Evolutionary conservation across 2,329 filamentous ascomycete genomes (phyloP), one percentile per base, ranked within the genome.

Genomic region (Apiospora saccharicola): DNA sequence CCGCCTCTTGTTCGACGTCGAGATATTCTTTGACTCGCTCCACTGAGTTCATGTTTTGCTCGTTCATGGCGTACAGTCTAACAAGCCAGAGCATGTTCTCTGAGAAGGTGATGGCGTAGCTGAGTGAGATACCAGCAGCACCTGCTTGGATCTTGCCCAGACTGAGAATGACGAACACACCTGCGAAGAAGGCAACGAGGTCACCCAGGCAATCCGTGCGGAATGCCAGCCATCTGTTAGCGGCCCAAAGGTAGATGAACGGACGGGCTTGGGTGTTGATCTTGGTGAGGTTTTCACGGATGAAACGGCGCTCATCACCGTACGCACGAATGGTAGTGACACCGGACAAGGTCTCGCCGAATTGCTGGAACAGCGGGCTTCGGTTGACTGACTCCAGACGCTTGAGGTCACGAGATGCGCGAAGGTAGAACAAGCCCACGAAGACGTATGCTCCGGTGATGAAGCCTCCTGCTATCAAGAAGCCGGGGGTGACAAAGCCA

Each of bases 31-130:
- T 97, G 80, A 99, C 92, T 79, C 96, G 94, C 84, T 99, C 96
- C 68, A 98, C 95, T 3, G 96, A 96, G 83, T 99, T 99, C 96
- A 99, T 98, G 83, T 98, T 98, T 83, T 99, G 96, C 84, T 99
- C 96, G 79, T 98, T 98, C 80, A 94, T 91, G 0, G 95, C 93
- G 81, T 99, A 99, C 19, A 98, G 88, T 67, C 96, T 92, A 43
- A 99, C 95, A 71, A 98, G 91, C 96, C 96, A 99, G 24, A 99
- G 85, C 8, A 99, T 93, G 76, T 98, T 98, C 82, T 99, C 96
- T 0, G 95, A 97, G 79, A 99, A 99, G 1, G 94, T 96, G 76
- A 99, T 94, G 22, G 96, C 96, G 79, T 99, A 99, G 69, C 94
- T 98, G 78, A 99, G 86, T 6, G 96, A 97, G 74, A 99, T 89